phyloP scores from a whole-genome alignment of 1,284 basidiomycete species.

The Pyrrhoderma lamaoense region DNA sequence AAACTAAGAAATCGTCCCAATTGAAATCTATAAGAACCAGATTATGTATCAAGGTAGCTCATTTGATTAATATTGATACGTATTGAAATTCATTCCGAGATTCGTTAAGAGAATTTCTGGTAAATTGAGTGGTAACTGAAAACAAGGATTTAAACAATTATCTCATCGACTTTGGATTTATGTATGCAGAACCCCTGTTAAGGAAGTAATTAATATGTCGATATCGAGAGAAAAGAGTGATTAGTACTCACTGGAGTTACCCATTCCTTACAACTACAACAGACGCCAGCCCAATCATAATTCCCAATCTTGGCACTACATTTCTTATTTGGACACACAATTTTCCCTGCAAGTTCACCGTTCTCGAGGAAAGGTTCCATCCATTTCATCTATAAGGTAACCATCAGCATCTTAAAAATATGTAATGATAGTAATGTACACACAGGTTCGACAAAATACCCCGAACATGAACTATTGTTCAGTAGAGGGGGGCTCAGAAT shows the following conservation, averaged over 20 bases:
- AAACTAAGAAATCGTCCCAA: no score
- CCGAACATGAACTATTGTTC: slow-evolving; percentile 76
- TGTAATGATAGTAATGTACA: slow-evolving; percentile 38
- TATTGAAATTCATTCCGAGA: no score
- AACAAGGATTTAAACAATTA: slow-evolving; percentile 38
- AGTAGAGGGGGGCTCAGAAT: slow-evolving; percentile 53
- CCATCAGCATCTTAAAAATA: slow-evolving; percentile 30
- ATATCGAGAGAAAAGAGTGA: slow-evolving; percentile 14
- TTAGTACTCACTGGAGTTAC: slow-evolving; percentile 66
- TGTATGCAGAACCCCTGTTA: slow-evolving; percentile 82
- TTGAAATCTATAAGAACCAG: no score
- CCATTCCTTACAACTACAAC: slow-evolving; percentile 89
- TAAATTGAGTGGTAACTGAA: no score
- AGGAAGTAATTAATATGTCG: not conserved
- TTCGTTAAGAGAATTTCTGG: no score
- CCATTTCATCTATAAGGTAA: slow-evolving; percentile 63
- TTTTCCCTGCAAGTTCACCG: slow-evolving; percentile 80
- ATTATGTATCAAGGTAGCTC: no score
- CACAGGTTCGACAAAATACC: slow-evolving; percentile 89
- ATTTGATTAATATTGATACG: no score
- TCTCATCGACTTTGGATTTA: slow-evolving; percentile 85
- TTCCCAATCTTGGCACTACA: slow-evolving; percentile 90
- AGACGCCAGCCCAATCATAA: slow-evolving; percentile 94
- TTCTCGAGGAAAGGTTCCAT: slow-evolving; percentile 77
- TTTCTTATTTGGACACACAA: slow-evolving; percentile 85